Percentiles rank a stretch among this genome's conserved stretches.
phyloP scores from a whole-genome alignment of 2,329 filamentous ascomycete genomes.

The Diaporthe ilicicola region DNA sequence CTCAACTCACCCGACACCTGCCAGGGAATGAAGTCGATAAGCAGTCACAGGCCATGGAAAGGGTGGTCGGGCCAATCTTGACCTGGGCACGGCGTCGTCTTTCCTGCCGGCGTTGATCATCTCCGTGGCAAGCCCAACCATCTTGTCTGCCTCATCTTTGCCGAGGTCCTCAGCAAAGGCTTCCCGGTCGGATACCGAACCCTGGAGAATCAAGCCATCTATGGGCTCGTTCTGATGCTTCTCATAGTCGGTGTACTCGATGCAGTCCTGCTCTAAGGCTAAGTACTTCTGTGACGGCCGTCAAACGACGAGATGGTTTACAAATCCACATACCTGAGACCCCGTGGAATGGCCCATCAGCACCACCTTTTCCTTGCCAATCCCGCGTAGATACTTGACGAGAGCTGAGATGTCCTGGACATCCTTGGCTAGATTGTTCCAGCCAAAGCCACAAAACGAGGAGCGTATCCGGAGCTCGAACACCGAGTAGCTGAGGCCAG shows the following conservation, averaged over 20 bases:
- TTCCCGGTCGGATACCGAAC: slow-evolving; percentile 81
- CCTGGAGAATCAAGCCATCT: slow-evolving; percentile 82
- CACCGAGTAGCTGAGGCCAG: slow-evolving; percentile 57
- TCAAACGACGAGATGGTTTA: not conserved
- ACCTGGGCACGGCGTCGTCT: slow-evolving; percentile 62
- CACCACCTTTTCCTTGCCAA: slow-evolving; percentile 61
- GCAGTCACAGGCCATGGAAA: slow-evolving; percentile 57
- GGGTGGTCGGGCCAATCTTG: slow-evolving; percentile 51
- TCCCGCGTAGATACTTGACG: slow-evolving; percentile 60
- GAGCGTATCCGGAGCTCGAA: slow-evolving; percentile 66
- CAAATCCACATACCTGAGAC: slow-evolving; percentile 53
- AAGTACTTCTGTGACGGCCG: slow-evolving; percentile 19
- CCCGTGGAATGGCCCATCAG: slow-evolving; percentile 68
- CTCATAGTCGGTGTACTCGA: slow-evolving; percentile 59
- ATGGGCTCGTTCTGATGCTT: slow-evolving; percentile 60
- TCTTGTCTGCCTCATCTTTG: slow-evolving; percentile 52
- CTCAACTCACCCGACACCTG: slow-evolving; percentile 56
- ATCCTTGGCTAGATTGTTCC: slow-evolving; percentile 58
- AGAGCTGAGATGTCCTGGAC: slow-evolving; percentile 62
- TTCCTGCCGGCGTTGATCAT: slow-evolving; percentile 64
- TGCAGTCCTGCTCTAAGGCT: slow-evolving; percentile 56
- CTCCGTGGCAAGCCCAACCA: slow-evolving; percentile 57
- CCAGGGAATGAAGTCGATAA: slow-evolving; percentile 60
- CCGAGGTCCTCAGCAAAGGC: slow-evolving; percentile 57
- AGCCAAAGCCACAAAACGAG: slow-evolving; percentile 62